Conservation (phyloP, 2,329 filamentous ascomycete genomes). For the Eutypa lata region DNA sequence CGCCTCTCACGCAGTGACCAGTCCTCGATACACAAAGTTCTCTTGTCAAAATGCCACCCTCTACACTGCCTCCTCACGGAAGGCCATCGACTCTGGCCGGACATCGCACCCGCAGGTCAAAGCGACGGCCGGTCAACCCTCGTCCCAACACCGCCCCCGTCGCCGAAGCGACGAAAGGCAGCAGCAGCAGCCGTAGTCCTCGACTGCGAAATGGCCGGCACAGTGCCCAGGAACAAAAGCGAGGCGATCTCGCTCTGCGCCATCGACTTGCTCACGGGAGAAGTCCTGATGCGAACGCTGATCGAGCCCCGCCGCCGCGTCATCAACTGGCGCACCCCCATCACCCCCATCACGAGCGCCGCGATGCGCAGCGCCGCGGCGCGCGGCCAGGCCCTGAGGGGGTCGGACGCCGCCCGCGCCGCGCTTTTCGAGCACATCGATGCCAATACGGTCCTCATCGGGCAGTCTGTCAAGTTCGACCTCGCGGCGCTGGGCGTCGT, state of each 20-base stretch:
- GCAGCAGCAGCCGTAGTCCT: conserved; percentile 32
- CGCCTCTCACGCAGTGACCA: background rate
- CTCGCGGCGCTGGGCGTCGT: conserved; percentile 36
- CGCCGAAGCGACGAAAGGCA: background rate
- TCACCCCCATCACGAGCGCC: conserved; percentile 34
- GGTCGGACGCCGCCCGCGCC: conserved; percentile 36
- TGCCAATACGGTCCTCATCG: conserved; percentile 39
- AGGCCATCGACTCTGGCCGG: background rate
- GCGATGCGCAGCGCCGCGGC: conserved; percentile 27
- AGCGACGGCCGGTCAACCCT: too few species aligned
- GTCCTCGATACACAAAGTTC: background rate
- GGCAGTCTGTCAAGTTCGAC: conserved; percentile 41
- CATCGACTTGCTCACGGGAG: conserved; percentile 41
- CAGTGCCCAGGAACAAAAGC: too few species aligned
- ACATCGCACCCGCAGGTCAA: too few species aligned
- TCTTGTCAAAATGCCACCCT: background rate
- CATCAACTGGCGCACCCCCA: conserved; percentile 30
- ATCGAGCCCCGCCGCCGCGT: conserved; percentile 32
- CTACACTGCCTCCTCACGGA: background rate
- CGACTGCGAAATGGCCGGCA: conserved; percentile 42
- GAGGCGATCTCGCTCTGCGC: background rate
- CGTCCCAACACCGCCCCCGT: background rate
- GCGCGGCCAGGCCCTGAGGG: conserved; percentile 29
- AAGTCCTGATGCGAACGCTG: conserved; percentile 36
- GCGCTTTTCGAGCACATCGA: conserved; percentile 38